Percentiles rank a stretch among this genome's conserved stretches.
phyloP scores from a whole-genome alignment of 208 protist genomes.

The Acanthamoeba healyi region DNA sequence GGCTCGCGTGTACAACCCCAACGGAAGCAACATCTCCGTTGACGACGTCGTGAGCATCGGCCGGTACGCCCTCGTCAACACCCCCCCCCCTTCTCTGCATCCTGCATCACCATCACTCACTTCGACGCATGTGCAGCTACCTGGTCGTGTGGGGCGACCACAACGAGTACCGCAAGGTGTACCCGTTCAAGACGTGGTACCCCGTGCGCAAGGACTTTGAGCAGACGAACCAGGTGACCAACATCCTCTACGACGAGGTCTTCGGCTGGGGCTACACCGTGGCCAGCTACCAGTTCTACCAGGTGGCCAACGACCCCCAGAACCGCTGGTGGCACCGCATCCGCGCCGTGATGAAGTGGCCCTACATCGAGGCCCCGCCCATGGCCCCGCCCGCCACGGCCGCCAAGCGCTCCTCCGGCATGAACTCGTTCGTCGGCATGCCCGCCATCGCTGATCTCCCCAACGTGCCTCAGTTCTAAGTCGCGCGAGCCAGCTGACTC shows the following conservation, averaged over 20 bases:
- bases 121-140: too few relatives aligned
- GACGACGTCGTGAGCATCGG: conserved; percentile 4
- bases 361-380: neutral
- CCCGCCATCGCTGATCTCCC: neutral
- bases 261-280: neutral
- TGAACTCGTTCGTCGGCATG: neutral
- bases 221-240: conserved; percentile 12
- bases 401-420: neutral
- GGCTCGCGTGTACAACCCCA: neutral
- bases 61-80: too few relatives aligned
- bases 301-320: neutral
- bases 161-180: neutral
- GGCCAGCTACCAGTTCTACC: neutral
- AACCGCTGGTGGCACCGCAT: neutral
- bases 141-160: neutral
- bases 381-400: neutral
- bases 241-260: conserved; percentile 1
- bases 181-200: neutral
- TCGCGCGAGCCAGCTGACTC: too few relatives aligned
- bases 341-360: conserved; percentile 9
- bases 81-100: too few relatives aligned
- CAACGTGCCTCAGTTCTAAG: neutral
- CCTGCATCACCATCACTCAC: too few relatives aligned
- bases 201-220: neutral
- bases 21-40: neutral